phyloP scores from a whole-genome alignment of 352 stramenopile species.

The Globisporangium rhizosaccharum region DNA sequence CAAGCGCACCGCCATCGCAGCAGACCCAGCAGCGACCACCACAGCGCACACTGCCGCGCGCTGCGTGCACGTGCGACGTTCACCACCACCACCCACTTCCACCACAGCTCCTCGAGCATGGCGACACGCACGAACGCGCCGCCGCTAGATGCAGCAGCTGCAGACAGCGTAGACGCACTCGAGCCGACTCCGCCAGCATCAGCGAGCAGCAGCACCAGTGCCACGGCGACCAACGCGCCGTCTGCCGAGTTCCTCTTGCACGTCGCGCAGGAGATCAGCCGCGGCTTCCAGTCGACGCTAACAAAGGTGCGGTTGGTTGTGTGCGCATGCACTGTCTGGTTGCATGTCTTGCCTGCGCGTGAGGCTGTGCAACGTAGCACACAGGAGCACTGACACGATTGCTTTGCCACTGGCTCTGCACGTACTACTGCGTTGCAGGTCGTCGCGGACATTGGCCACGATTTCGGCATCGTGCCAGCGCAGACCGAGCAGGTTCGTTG shows the following conservation, averaged over 20 bases:
- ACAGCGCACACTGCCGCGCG: not conserved
- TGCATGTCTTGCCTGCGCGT: not conserved
- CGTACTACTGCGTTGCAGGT: constrained; percentile 8
- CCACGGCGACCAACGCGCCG: not conserved
- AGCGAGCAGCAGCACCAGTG: not conserved
- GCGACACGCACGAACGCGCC: not conserved
- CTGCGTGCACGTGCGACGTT: not conserved
- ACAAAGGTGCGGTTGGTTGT: constrained; percentile 10
- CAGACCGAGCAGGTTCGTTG: constrained; percentile 13
- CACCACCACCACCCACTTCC: not conserved
- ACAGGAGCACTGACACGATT: not conserved
- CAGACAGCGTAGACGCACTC: constrained; percentile 2
- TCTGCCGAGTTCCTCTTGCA: constrained; percentile 19
- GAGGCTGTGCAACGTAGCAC: not conserved
- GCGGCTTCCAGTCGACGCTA: constrained; percentile 20
- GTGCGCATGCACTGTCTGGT: constrained; percentile 13
- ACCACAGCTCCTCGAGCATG: constrained; percentile 2
- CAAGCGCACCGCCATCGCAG: not conserved
- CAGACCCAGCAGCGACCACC: not conserved
- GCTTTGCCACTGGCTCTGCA: not conserved
- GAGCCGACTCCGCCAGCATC: not conserved
- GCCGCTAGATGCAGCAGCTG: not conserved
- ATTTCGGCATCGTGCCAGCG: constrained; percentile 14
- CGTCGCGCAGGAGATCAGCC: constrained; percentile 18
- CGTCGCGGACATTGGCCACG: constrained; percentile 14